phyloP scores from a whole-genome alignment of 108 stramenopile genomes.

The Hondaea fermentalgiana region DNA sequence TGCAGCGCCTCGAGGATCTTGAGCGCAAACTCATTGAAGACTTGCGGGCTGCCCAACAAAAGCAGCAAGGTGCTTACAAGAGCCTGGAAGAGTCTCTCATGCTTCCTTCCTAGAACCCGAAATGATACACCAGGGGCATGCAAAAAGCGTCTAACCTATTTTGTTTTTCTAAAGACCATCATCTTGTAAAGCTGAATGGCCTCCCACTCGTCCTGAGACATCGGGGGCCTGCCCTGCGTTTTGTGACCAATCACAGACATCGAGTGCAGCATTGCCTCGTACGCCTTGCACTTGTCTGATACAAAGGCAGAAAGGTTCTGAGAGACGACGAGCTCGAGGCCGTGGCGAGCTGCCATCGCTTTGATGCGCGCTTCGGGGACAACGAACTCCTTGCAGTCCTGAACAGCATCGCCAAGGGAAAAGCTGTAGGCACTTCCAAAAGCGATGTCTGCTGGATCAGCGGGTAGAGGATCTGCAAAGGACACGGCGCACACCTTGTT shows the following conservation, averaged over 20 bases:
- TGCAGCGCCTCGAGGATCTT: background rate
- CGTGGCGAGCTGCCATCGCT: background rate
- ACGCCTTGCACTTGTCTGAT: background rate
- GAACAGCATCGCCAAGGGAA: slow-evolving; percentile 16
- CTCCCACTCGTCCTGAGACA: background rate
- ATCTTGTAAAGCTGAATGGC: background rate
- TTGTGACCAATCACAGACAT: background rate
- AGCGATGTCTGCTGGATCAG: background rate
- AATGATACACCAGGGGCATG: too few relatives aligned
- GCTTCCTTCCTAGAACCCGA: background rate
- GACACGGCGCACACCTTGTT: background rate
- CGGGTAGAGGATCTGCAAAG: background rate
- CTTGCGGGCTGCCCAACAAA: background rate
- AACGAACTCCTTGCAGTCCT: background rate
- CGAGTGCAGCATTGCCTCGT: background rate
- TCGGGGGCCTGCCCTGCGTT: background rate
- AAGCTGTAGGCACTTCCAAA: slow-evolving; percentile 1
- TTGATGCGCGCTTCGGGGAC: background rate
- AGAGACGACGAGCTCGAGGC: background rate
- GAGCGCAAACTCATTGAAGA: background rate
- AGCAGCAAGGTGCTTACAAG: background rate
- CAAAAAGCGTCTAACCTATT: too few relatives aligned
- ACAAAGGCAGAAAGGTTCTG: background rate
- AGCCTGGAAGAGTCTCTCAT: background rate
- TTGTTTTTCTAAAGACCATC: background rate